Evolutionary conservation across 2,329 filamentous ascomycete genomes (phyloP), one percentile per base, ranked within the genome.

Genomic region (Cadophora sp.): DNA sequence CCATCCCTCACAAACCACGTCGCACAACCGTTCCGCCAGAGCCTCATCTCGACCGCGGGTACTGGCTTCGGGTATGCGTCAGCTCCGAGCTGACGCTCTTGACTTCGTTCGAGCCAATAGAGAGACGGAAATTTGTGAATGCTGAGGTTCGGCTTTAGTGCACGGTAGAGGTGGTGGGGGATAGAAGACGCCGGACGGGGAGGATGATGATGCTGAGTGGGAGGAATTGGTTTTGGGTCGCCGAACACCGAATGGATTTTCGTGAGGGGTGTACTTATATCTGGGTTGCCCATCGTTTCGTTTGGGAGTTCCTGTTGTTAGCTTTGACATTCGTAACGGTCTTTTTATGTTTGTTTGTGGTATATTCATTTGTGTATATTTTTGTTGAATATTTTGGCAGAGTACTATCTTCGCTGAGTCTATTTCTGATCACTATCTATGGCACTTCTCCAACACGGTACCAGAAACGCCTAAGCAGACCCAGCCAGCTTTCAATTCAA

Each of bases 151-250:
- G 33, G 33, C 4, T 5, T 59, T 59, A 45, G 55, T 45, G 55
- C 27, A 30, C 36, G 55, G 20, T 20, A 27, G 20, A 43, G 22
- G 2, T 47, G 22, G 41, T n/a, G 18, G 50, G 8, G 24, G 9
- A 11, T 30, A 2, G 20, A n/a, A 14, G 27, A 30, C 6, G 27
- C 27, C 47, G 55, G 20, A 41, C 58, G 41, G 58, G 36, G 58
- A n/a, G 58, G 39, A 20, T 60, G 58, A 20, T 60, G 58, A 47
- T 33, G 39, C 22, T 30, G 58, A 60, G 39, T n/a, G 41, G 41
- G 24, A 30, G 18, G 39, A 20, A n/a, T 9, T 20, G 33, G 4
- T 43, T 45, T 45, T 8, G 14, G 41, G 39, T 27, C 53, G 33
- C 33, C 53, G 39, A 45, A 18, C 22, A 45, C 14, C 20, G 22